Base-by-base conservation (phyloP, 768 basidiomycete genomes). In the Dacryopinax primogenitus region DNA sequence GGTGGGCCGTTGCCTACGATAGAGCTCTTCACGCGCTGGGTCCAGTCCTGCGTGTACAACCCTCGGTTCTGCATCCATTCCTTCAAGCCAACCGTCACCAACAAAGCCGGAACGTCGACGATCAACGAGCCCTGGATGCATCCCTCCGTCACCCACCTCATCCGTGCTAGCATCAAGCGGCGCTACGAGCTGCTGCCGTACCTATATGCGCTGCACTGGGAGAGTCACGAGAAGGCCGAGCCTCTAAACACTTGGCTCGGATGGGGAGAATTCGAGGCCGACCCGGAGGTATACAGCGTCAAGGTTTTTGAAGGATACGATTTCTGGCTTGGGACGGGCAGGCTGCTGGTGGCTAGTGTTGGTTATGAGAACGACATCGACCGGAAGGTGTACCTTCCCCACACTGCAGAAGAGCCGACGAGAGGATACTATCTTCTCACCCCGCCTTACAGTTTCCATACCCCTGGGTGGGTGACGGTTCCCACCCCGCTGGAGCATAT, bases 61-160 rank as follows among this genome's bases (percentile, higher is more conserved):
- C 67, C 71, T 12, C 67, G 74, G 62, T 75, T 75, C 70, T 75
- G 74, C 64, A 73, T 75, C 45, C 74, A 75, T 65, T 66, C 64
- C 18, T 75, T 73, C 71, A 75, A 75, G 67, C 74, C 74, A 4
- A 67, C 71, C 63, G 71, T 72, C 64, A 63, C 68, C 11, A 72
- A 72, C 64, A 66, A 66, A 6, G 66, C 61, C 21, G 73, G 73
- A 13, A 67, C 71, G 11, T 69, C 68, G 7, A 66, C 69, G 36
- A 74, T 71, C 6, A 74, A 74, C 47, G 63, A 68, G 39, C 73
- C 73, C 16, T 74, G 73, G 73, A 74, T 74, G 73, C 51, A 58
- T 30, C 51, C 51, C 13, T 58, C 51, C 51, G 51, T 58, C 30
- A 58, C 51, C 3, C 51, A 58, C 51, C 51, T 58, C 23, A 67